Evolutionary conservation across 2,329 filamentous ascomycete genomes (phyloP).

Genomic region (Colletotrichum tabaci): DNA sequence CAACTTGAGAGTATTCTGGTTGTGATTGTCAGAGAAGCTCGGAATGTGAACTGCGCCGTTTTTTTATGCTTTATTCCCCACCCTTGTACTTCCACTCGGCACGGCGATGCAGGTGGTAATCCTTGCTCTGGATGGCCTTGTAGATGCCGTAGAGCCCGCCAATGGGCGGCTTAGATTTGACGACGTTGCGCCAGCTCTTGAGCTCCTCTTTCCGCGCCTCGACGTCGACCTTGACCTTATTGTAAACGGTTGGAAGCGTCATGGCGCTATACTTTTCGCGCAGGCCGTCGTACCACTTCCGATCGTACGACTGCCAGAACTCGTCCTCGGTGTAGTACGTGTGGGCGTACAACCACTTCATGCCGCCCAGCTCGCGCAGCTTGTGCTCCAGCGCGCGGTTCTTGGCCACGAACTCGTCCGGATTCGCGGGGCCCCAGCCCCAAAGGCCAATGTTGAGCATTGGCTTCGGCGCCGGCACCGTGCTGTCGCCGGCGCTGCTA

Average conservation of each 20-base stretch:
- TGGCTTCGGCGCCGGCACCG: slow-evolving; percentile 45
- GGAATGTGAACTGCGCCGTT: background rate
- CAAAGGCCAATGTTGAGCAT: slow-evolving; percentile 81
- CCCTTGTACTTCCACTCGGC: slow-evolving; percentile 69
- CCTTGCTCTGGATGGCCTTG: slow-evolving; percentile 71
- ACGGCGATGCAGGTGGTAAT: slow-evolving; percentile 67
- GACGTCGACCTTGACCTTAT: slow-evolving; percentile 76
- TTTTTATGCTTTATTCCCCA: slow-evolving; percentile 29
- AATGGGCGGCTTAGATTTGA: slow-evolving; percentile 68
- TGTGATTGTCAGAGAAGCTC: background rate
- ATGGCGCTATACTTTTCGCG: slow-evolving; percentile 74
- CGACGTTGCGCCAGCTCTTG: slow-evolving; percentile 56
- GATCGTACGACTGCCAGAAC: slow-evolving; percentile 77
- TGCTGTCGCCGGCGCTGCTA: slow-evolving; percentile 21
- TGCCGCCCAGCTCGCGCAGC: slow-evolving; percentile 78
- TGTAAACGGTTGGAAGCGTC: slow-evolving; percentile 76
- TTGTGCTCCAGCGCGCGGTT: slow-evolving; percentile 82
- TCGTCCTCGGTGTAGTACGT: slow-evolving; percentile 84
- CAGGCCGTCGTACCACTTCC: slow-evolving; percentile 73
- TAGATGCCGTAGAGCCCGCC: slow-evolving; percentile 73
- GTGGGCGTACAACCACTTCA: slow-evolving; percentile 91
- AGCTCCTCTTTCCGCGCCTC: slow-evolving; percentile 58
- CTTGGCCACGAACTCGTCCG: slow-evolving; percentile 73
- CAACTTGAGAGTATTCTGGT: background rate
- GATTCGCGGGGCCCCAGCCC: slow-evolving; percentile 78